A percentile compares a stretch with the other conserved stretches of the same genome.
These are phyloP conservation scores for Elaeis guineensis DNA, from an alignment of 176 grass and related monocot species.

Conservation along the genomic window DNA sequence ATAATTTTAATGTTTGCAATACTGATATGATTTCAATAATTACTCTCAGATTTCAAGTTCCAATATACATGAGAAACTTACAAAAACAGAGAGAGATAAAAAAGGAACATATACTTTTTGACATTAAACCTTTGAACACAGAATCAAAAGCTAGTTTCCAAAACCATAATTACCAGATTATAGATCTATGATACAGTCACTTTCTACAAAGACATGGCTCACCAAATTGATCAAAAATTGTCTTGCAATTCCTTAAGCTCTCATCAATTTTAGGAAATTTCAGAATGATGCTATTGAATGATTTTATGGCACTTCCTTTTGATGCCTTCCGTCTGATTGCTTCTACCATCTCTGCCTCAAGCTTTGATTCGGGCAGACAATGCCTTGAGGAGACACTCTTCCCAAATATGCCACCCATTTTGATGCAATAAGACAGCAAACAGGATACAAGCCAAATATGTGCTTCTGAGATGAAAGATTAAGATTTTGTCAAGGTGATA, in stretches of 20 bases:
- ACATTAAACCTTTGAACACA: too few species aligned
- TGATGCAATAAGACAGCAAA: not conserved
- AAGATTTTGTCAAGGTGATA: not conserved
- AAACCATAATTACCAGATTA: too few species aligned
- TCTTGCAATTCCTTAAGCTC: constrained; percentile 83
- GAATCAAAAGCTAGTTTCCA: too few species aligned
- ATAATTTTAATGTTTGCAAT: too few species aligned
- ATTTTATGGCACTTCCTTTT: constrained; percentile 53
- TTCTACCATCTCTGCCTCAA: constrained; percentile 73
- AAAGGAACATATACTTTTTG: too few species aligned
- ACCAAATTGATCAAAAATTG: constrained; percentile 90
- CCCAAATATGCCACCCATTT: constrained; percentile 61
- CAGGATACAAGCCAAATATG: not conserved
- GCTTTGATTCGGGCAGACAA: constrained; percentile 34
- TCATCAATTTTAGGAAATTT: constrained; percentile 86
- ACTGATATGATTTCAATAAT: too few species aligned
- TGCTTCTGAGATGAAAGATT: constrained; percentile 3
- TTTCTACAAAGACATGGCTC: constrained; percentile 12
- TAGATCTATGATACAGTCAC: too few species aligned
- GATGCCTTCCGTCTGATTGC: constrained; percentile 56
- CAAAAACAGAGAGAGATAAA: too few species aligned
- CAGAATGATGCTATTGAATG: constrained; percentile 72
- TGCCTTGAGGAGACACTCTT: constrained; percentile 27
- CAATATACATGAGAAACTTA: too few species aligned
- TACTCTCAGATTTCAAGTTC: too few species aligned